Conservation (phyloP, 78 protist species). For the Dictyostelium intermedium region DNA sequence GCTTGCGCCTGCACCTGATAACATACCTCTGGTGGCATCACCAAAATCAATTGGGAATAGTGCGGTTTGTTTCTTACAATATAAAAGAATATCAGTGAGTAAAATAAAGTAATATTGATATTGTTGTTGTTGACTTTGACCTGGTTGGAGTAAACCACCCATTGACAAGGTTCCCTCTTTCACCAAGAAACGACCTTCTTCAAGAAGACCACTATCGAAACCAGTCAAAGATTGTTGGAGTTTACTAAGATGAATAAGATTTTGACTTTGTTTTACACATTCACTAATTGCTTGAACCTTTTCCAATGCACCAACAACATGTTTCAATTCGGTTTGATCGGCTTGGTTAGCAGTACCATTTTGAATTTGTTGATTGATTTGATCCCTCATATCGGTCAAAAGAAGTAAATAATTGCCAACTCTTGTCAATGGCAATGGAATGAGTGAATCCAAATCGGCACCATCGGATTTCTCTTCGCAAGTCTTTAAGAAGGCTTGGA, state of each 20-base stretch:
- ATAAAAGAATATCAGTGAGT: slow-evolving; percentile 37
- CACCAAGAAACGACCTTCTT: slow-evolving; percentile 54
- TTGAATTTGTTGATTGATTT: not conserved
- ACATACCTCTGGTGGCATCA: slow-evolving; percentile 5
- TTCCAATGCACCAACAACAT: slow-evolving; percentile 20
- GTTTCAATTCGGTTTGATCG: slow-evolving; percentile 26
- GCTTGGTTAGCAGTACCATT: not conserved
- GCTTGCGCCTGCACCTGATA: not conserved
- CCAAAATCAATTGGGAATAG: slow-evolving; percentile 19
- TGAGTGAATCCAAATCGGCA: slow-evolving; percentile 43
- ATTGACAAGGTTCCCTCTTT: slow-evolving; percentile 31
- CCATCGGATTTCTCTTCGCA: slow-evolving; percentile 73
- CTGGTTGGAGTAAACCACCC: not conserved
- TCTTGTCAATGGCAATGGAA: slow-evolving; percentile 30
- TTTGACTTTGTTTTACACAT: slow-evolving; percentile 60
- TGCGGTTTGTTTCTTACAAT: slow-evolving; percentile 64
- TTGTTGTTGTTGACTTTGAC: not conserved
- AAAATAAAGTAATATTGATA: slow-evolving; percentile 1
- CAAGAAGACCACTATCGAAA: slow-evolving; percentile 17
- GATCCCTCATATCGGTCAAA: slow-evolving; percentile 24
- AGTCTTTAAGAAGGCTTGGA: slow-evolving; percentile 66
- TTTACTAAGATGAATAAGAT: slow-evolving; percentile 40
- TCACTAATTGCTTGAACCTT: slow-evolving; percentile 33
- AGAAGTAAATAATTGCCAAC: slow-evolving; percentile 31
- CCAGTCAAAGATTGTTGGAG: slow-evolving; percentile 66